phyloP scores from a whole-genome alignment of 768 basidiomycete species.

The Tulasnella sp. region DNA sequence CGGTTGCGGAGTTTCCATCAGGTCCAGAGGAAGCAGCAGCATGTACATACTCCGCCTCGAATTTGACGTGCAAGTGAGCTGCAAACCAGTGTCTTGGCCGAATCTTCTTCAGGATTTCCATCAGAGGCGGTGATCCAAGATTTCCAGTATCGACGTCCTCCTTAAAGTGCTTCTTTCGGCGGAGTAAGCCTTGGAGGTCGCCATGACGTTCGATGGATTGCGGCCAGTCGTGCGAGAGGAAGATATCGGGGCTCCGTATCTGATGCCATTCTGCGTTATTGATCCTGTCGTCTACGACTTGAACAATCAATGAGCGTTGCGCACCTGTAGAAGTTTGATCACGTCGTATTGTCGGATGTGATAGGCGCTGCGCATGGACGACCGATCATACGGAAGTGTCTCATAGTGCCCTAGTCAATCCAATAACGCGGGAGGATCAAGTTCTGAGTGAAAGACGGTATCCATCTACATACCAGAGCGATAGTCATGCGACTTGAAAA shows the following conservation, averaged over 20 bases:
- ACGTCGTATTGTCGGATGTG: slow-evolving; percentile 84
- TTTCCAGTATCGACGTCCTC: slow-evolving; percentile 53
- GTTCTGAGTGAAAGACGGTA: background rate
- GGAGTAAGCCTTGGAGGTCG: slow-evolving; percentile 49
- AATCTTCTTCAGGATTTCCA: slow-evolving; percentile 59
- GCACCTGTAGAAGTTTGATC: slow-evolving; percentile 51
- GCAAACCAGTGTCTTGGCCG: slow-evolving; percentile 85
- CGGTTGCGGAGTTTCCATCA: background rate
- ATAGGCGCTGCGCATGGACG: slow-evolving; percentile 71
- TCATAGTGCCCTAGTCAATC: slow-evolving; percentile 52
- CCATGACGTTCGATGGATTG: slow-evolving; percentile 73
- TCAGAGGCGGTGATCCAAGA: slow-evolving; percentile 80
- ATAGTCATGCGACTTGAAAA: slow-evolving; percentile 74
- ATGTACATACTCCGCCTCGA: slow-evolving; percentile 46
- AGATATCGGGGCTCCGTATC: slow-evolving; percentile 57
- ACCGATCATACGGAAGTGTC: slow-evolving; percentile 63
- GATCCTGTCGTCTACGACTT: background rate
- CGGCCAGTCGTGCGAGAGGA: slow-evolving; percentile 98
- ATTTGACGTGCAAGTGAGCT: slow-evolving; percentile 83
- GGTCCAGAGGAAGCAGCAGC: background rate
- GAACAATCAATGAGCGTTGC: slow-evolving; percentile 1
- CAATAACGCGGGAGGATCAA: background rate
- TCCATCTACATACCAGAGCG: slow-evolving; percentile 37
- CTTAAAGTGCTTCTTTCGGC: slow-evolving; percentile 67
- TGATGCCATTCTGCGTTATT: slow-evolving; percentile 17